A percentile compares a stretch with the other conserved stretches of the same genome.
Evolutionary conservation across 495 filamentous ascomycete species (phyloP).

Genomic region (Aspergillus panamensis): DNA sequence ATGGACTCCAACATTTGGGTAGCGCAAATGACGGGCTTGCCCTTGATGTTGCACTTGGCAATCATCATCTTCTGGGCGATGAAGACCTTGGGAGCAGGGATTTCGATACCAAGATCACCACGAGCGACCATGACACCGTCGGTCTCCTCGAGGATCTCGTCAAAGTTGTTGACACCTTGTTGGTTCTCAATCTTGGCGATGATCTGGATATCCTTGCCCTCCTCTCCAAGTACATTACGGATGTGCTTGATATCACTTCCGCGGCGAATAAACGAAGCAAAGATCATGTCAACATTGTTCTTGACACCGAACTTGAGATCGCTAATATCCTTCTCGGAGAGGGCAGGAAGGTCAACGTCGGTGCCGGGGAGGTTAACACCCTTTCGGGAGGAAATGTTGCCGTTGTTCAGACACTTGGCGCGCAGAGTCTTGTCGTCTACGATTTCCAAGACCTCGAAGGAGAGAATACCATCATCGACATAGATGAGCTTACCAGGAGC

Average conservation of each 20-base stretch:
- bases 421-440: conserved; percentile 84
- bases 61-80: conserved; percentile 99
- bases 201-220: conserved; percentile 97
- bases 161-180: conserved; percentile 98
- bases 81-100: conserved; percentile 96
- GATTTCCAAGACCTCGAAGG: conserved; percentile 87
- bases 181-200: conserved; percentile 99
- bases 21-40: conserved; percentile 96
- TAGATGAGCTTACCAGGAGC: conserved; percentile 90
- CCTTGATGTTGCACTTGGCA: conserved; percentile 98
- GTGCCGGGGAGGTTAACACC: conserved; percentile 98
- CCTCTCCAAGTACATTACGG: conserved; percentile 83
- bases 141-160: conserved; percentile 91
- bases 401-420: conserved; percentile 87
- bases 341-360: conserved; percentile 93
- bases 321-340: conserved; percentile 96
- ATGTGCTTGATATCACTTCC: conserved; percentile 89
- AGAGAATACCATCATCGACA: conserved; percentile 95
- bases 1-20: conserved; percentile 96
- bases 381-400: conserved; percentile 96
- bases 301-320: conserved; percentile 94
- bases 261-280: conserved; percentile 95
- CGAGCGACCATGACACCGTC: conserved; percentile 99
- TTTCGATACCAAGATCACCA: conserved; percentile 98
- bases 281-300: conserved; percentile 98